These are phyloP conservation scores for Fusarium bactridioides DNA, from an alignment of 2,329 filamentous ascomycete species.

Conservation along the genomic window DNA sequence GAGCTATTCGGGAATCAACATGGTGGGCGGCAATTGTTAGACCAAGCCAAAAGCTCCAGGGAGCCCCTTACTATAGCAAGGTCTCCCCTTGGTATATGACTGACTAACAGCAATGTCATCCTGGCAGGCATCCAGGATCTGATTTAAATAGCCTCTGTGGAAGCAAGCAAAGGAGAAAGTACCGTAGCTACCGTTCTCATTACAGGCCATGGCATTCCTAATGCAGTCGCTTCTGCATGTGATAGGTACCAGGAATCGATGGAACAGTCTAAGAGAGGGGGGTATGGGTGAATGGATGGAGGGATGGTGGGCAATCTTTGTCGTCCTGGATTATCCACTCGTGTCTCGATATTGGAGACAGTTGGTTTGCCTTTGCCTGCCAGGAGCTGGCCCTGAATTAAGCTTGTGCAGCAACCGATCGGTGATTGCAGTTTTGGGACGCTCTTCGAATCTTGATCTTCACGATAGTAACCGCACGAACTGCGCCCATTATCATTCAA, in stretches of 20 bases:
- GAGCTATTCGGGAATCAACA: slow-evolving; percentile 9
- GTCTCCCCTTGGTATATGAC: no score
- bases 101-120: slow-evolving; percentile 19
- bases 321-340: not conserved
- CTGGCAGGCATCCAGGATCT: slow-evolving; percentile 24
- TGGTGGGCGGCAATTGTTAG: slow-evolving; percentile 15
- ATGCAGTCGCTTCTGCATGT: slow-evolving; percentile 38
- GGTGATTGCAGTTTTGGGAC: slow-evolving; percentile 31
- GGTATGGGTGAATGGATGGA: no score
- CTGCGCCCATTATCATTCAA: not conserved
- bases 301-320: no score
- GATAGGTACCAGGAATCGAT: slow-evolving; percentile 15
- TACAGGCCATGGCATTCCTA: slow-evolving; percentile 38
- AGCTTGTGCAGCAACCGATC: slow-evolving; percentile 15
- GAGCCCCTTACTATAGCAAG: no score
- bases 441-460: not conserved
- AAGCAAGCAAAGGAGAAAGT: slow-evolving; percentile 1
- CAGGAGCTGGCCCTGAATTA: not conserved
- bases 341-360: slow-evolving; percentile 15
- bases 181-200: slow-evolving; percentile 14
- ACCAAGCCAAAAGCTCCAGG: no score
- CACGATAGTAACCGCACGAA: slow-evolving; percentile 5
- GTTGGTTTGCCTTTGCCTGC: not conserved
- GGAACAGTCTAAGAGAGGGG: not conserved
- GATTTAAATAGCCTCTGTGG: slow-evolving; percentile 12